phyloP scores from a whole-genome alignment of 2,329 filamentous ascomycete species.

The Fusarium sp. region DNA sequence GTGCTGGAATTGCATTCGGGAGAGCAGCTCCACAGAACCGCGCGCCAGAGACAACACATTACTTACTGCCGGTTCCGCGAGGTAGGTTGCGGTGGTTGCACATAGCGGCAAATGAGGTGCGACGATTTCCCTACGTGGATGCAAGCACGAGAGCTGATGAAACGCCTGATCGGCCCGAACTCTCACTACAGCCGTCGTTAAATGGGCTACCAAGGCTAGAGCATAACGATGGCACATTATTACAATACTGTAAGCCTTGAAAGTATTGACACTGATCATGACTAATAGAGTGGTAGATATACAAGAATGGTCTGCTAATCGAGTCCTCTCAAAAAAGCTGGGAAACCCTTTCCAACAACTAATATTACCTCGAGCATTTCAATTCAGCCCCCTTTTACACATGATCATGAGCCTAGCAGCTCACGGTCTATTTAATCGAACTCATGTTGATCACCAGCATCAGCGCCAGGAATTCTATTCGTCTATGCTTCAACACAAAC shows the following conservation, averaged over 20 bases:
- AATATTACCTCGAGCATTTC: not conserved
- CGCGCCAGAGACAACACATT: not conserved
- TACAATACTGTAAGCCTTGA: not conserved
- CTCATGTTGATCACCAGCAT: not conserved
- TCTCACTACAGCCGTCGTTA: not conserved
- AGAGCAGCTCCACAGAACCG: not conserved
- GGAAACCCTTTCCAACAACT: not conserved
- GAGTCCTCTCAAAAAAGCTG: not conserved
- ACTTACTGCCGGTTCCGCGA: not conserved
- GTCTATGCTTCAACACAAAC: not conserved
- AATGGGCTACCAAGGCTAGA: not conserved
- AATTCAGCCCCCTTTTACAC: not conserved
- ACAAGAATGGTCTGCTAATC: not conserved
- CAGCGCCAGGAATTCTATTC: not conserved
- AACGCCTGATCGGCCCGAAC: not conserved
- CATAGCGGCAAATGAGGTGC: not conserved
- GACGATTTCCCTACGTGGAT: not conserved
- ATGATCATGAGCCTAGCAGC: not conserved
- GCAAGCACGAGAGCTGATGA: not conserved
- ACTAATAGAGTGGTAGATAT: not conserved
- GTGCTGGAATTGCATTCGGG: not conserved
- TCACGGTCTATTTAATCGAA: not conserved
- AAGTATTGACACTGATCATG: not conserved
- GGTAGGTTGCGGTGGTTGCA: not conserved
- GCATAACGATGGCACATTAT: not conserved